Base-by-base conservation (phyloP, 495 filamentous ascomycete species). In the Neurospora sublineolata region DNA sequence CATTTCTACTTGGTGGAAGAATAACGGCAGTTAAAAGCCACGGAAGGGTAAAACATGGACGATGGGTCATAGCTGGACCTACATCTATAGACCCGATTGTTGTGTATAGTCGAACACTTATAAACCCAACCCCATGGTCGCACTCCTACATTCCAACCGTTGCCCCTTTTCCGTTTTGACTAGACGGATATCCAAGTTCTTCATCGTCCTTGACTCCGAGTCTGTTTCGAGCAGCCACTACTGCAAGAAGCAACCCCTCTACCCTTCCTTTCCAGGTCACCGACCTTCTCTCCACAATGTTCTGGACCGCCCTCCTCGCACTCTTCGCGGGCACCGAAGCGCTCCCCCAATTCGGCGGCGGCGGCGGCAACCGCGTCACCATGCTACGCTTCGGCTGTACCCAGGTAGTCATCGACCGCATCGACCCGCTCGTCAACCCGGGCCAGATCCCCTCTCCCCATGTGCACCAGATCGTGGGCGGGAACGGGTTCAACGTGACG, bases 361-460 rank as follows among this genome's bases (percentile, higher is more conserved):
- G 72, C 44, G 70, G 74, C 68, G 75, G 78, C 52, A 75, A 71
- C 36, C 60, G 78, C 52, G 44, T 76, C n/a, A 83, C 80, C 68
- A 84, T 84, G 83, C 73, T 85, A 64, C 82, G 83, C 11, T 85
- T 85, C 75, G 82, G 81, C 18, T 85, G 83, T 76, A 44, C 78
- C 18, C 78, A 84, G 46, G 76, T 84, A 3, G 79, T 81, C 73
- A 82, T 84, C 36, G 82, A 84, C 76, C 77, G 82, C 0, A 74
- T 83, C 68, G 82, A 84, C 77, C 82, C 82, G 8, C 78, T 83
- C 33, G 81, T 82, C 64, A 82, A 83, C 76, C 81, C 81, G 1
- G 80, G 81, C 18, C 40, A 74, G 70, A 74, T 82, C 72, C 81
- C 81, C 5, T 82, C 80, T 8, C 70, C 79, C 0, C 81, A 83